Evolutionary conservation across 176 grass and related monocot species (phyloP).

Genomic region (Pontederia paniculata): DNA sequence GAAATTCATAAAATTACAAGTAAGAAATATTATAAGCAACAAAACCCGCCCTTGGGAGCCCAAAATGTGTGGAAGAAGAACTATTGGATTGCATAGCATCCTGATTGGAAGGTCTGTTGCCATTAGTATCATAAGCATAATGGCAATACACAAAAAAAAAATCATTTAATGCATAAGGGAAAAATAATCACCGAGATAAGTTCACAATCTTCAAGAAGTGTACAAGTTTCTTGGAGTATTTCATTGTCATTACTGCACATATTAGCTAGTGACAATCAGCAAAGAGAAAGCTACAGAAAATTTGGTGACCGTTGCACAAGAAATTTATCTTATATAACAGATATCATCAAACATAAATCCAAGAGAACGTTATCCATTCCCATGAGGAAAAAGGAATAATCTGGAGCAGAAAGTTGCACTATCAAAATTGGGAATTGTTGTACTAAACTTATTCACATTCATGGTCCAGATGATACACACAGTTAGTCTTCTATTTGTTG

Average conservation of each 20-base stretch:
- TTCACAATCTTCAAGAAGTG: constrained; percentile 72
- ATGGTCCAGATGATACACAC: too few species aligned
- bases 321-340: constrained; percentile 79
- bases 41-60: constrained; percentile 59
- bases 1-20: constrained; percentile 11
- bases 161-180: too few species aligned
- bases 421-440: too few species aligned
- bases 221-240: constrained; percentile 90
- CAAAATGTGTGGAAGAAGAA: constrained; percentile 94
- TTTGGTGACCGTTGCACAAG: too few species aligned
- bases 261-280: background rate
- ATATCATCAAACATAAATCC: constrained; percentile 84
- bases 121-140: constrained; percentile 14
- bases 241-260: constrained; percentile 72
- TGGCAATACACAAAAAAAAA: constrained; percentile 4
- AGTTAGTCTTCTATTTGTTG: too few species aligned
- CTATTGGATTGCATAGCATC: constrained; percentile 79
- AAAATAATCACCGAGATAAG: constrained; percentile 90
- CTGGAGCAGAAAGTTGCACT: background rate
- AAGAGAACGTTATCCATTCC: constrained; percentile 73
- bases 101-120: constrained; percentile 29
- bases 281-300: background rate
- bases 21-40: constrained; percentile 9
- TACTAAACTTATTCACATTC: too few species aligned
- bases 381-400: constrained; percentile 92